Evolutionary conservation across 176 grass and related monocot species (phyloP).

Genomic region (Aegilops tauschii): DNA sequence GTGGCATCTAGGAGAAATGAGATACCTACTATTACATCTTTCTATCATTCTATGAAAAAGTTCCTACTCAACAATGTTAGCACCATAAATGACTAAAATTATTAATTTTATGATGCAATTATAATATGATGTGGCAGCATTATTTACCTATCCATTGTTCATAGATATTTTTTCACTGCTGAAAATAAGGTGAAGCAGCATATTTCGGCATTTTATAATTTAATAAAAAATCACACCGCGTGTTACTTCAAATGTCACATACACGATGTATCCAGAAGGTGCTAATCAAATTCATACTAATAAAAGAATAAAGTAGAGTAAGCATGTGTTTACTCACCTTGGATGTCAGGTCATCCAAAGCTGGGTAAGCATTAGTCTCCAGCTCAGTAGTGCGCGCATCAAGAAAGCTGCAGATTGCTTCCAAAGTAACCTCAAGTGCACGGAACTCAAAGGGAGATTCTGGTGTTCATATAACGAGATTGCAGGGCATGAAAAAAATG

Average conservation of each 20-base stretch:
- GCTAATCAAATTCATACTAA: not conserved
- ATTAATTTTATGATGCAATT: not conserved
- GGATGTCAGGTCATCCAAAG: conserved; percentile 90
- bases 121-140: not conserved
- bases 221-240: not conserved
- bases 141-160: not conserved
- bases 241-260: not conserved
- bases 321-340: conserved; percentile 53
- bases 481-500: not conserved
- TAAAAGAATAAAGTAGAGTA: not conserved
- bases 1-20: not conserved
- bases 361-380: conserved; percentile 84
- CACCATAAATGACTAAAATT: not conserved
- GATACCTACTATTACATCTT: not conserved
- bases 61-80: conserved; percentile 14
- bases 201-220: not conserved
- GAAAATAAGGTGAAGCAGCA: too few relatives aligned
- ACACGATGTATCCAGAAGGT: conserved; percentile 7
- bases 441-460: conserved; percentile 95
- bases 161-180: too few relatives aligned
- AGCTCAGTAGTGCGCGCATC: conserved; percentile 83
- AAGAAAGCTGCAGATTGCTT: conserved; percentile 93
- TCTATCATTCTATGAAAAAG: not conserved
- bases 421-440: conserved; percentile 86
- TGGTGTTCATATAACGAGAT: conserved; percentile 45